Evolutionary conservation across 2,329 filamentous ascomycete species (phyloP).

Genomic region (Pseudocercospora fuligena): DNA sequence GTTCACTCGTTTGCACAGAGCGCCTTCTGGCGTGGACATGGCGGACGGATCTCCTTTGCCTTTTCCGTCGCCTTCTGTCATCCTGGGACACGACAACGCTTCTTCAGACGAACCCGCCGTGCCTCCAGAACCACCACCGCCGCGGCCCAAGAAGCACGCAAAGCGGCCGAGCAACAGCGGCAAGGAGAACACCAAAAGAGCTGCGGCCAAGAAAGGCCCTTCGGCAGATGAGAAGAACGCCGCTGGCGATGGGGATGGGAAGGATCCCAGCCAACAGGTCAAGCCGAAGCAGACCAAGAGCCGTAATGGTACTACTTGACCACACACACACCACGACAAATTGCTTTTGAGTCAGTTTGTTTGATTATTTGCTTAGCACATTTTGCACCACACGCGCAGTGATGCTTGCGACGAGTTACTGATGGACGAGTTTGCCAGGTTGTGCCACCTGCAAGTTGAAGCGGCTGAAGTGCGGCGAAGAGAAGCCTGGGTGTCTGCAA

Average conservation of each 20-base stretch:
- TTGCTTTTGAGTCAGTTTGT: constrained; percentile 10
- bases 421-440: constrained; percentile 52
- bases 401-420: constrained; percentile 23
- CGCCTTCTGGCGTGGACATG: constrained; percentile 38
- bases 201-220: constrained; percentile 28
- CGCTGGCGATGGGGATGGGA: constrained; percentile 23
- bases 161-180: constrained; percentile 29
- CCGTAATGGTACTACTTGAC: constrained; percentile 66
- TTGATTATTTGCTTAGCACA: constrained; percentile 1
- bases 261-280: constrained; percentile 45
- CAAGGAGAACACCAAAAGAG: constrained; percentile 34
- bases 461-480: constrained; percentile 74
- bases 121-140: constrained; percentile 31
- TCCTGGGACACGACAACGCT: constrained; percentile 43
- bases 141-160: constrained; percentile 38
- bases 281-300: constrained; percentile 77
- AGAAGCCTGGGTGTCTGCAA: constrained; percentile 54
- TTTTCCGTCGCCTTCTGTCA: constrained; percentile 64
- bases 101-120: constrained; percentile 31
- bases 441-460: constrained; percentile 76
- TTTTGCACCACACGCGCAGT: neutral
- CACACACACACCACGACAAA: constrained; percentile 15
- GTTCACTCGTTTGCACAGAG: constrained; percentile 2
- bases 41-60: constrained; percentile 58
- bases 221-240: constrained; percentile 24